Evolutionary conservation across 345 rosid species (phyloP).

Genomic region (Atalantia buxifolia): DNA sequence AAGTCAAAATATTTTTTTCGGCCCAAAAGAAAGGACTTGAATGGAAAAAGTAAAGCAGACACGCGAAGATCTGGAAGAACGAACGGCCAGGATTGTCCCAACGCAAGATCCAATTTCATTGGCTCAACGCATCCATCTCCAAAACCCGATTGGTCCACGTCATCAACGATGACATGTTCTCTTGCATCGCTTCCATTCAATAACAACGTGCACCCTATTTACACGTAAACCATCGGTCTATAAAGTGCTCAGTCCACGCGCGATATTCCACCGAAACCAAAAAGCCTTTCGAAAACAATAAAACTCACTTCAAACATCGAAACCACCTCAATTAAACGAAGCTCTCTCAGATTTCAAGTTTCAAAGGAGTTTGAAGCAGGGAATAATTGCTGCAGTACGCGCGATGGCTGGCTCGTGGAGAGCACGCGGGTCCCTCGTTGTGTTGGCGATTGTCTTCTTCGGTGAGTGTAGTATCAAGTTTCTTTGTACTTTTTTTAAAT

Average conservation of each 20-base stretch:
- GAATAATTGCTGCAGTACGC: neutral
- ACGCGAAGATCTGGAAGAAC: constrained; percentile 10
- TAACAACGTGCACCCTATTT: neutral
- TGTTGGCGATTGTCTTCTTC: constrained; percentile 44
- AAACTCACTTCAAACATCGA: neutral
- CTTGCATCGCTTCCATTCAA: neutral
- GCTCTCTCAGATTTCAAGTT: too few relatives aligned
- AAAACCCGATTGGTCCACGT: constrained; percentile 59
- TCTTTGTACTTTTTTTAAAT: neutral
- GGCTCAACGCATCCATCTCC: constrained; percentile 11
- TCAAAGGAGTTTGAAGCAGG: neutral
- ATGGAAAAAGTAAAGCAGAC: constrained; percentile 14
- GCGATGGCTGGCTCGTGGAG: constrained; percentile 57
- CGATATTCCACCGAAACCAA: neutral
- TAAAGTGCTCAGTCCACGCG: constrained; percentile 8
- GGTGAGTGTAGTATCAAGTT: constrained; percentile 36
- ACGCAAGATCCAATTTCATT: constrained; percentile 39
- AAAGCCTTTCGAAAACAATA: neutral
- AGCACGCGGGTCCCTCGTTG: constrained; percentile 49
- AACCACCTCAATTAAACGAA: neutral
- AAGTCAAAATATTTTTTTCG: neutral
- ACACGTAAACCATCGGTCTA: neutral
- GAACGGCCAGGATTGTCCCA: constrained; percentile 45
- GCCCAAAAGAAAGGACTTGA: neutral
- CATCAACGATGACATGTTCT: constrained; percentile 43